Evolutionary conservation across 2,329 filamentous ascomycete genomes (phyloP).

Genomic region (Alternaria dauci): DNA sequence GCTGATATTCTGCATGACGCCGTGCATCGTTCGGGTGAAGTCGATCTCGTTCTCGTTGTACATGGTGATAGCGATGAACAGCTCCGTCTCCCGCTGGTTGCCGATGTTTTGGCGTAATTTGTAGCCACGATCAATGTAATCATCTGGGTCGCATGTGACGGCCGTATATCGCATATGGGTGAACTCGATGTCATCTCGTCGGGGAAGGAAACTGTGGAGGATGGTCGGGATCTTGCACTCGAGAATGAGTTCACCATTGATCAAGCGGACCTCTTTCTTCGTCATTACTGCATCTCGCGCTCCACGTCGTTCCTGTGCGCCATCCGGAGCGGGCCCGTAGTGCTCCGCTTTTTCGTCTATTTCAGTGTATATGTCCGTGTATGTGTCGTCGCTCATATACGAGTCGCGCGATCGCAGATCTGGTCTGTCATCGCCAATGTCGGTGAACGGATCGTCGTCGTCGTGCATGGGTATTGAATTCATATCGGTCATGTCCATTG

Average conservation of each 20-base stretch:
- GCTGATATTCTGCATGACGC: constrained; percentile 96
- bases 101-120: constrained; percentile 92
- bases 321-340: constrained; percentile 87
- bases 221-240: constrained; percentile 99
- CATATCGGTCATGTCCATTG: constrained; percentile 71
- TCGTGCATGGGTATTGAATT: constrained; percentile 74
- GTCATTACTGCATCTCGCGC: constrained; percentile 87
- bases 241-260: constrained; percentile 96
- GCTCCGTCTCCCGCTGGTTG: constrained; percentile 86
- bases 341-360: constrained; percentile 71
- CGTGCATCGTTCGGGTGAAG: constrained; percentile 98
- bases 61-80: constrained; percentile 98
- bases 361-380: constrained; percentile 60
- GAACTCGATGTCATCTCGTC: constrained; percentile 92
- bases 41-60: constrained; percentile 98
- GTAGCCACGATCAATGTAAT: constrained; percentile 88
- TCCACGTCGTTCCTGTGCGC: constrained; percentile 86
- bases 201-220: constrained; percentile 93
- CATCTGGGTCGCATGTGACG: constrained; percentile 96
- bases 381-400: constrained; percentile 68
- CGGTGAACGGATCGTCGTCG: constrained; percentile 75
- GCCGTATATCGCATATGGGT: constrained; percentile 99
- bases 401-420: constrained; percentile 70
- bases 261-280: constrained; percentile 92
- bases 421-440: constrained; percentile 64